phyloP scores from a whole-genome alignment of 805 yeast species.

The Suhomyces vadensis region DNA sequence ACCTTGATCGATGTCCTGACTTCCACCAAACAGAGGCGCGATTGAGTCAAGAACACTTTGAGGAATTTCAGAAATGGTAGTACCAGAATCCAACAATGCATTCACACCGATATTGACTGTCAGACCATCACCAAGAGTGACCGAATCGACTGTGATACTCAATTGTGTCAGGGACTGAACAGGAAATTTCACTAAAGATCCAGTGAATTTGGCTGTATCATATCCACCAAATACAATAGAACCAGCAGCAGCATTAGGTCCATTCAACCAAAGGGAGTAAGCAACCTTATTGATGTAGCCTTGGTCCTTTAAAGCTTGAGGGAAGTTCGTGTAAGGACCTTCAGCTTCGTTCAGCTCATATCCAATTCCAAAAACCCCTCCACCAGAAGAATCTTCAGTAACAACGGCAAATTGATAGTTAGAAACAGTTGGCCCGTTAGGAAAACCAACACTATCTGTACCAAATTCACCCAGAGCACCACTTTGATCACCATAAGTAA shows the following conservation, averaged over 20 bases:
- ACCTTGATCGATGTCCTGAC: no score
- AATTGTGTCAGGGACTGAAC: neutral
- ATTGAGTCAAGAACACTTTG: neutral
- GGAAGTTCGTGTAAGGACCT: constrained; percentile 59
- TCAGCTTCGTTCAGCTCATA: neutral
- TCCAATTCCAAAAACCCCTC: constrained; percentile 3
- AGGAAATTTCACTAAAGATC: constrained; percentile 20
- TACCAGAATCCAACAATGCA: neutral
- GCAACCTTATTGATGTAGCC: constrained; percentile 57
- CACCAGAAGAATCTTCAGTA: no score
- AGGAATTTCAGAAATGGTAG: neutral
- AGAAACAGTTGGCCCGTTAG: constrained; percentile 7
- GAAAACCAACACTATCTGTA: constrained; percentile 6
- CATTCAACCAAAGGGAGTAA: constrained; percentile 64
- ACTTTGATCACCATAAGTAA: constrained; percentile 50
- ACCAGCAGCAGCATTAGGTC: constrained; percentile 44
- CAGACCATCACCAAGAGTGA: neutral
- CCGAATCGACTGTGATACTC: neutral
- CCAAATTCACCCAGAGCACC: constrained; percentile 40
- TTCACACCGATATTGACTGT: neutral
- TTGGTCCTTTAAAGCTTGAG: constrained; percentile 54
- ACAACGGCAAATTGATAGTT: no score
- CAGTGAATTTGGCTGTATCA: constrained; percentile 62
- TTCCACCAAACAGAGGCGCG: no score
- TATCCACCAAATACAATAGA: constrained; percentile 69